phyloP scores from a whole-genome alignment of 371 early-diverging fungal genomes.

The Mucor plumbeus region DNA sequence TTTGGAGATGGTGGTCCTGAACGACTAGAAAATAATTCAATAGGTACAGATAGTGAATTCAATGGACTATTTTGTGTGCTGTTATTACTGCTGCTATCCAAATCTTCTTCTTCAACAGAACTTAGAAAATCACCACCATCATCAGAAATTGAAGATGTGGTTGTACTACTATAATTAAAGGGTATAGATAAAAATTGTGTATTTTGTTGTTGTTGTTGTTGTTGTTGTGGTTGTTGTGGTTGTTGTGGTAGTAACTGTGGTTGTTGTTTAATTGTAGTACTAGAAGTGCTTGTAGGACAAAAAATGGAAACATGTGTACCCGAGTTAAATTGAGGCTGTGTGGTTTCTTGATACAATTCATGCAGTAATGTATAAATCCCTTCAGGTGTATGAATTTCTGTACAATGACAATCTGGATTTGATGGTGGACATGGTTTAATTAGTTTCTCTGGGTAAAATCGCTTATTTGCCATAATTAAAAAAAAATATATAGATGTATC shows the following conservation, averaged over 20 bases:
- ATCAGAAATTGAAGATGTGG: neutral
- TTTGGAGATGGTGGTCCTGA: neutral
- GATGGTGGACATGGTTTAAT: slow-evolving; percentile 30
- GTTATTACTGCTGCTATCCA: neutral
- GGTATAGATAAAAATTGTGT: neutral
- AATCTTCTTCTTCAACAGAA: slow-evolving; percentile 1
- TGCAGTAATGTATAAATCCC: slow-evolving; percentile 47
- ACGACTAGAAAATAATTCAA: neutral
- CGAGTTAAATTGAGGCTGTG: slow-evolving; percentile 43
- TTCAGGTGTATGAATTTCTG: slow-evolving; percentile 46
- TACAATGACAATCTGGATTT: slow-evolving; percentile 23
- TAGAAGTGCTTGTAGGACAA: neutral
- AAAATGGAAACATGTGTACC: slow-evolving; percentile 40
- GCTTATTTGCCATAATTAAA: slow-evolving; percentile 10
- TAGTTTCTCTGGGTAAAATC: slow-evolving; percentile 4
- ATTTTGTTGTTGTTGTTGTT: neutral
- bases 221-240: neutral
- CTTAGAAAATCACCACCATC: neutral
- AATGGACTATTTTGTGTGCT: neutral
- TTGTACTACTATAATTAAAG: slow-evolving; percentile 3
- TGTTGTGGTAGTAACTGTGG: neutral
- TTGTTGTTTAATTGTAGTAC: neutral
- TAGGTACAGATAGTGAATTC: neutral
- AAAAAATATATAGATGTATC: neutral
- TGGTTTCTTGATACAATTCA: slow-evolving; percentile 45